Evolutionary conservation across 2,329 filamentous ascomycete genomes (phyloP), one percentile per base, ranked within the genome.

Genomic region (Fusarium pseudoanthophilum): DNA sequence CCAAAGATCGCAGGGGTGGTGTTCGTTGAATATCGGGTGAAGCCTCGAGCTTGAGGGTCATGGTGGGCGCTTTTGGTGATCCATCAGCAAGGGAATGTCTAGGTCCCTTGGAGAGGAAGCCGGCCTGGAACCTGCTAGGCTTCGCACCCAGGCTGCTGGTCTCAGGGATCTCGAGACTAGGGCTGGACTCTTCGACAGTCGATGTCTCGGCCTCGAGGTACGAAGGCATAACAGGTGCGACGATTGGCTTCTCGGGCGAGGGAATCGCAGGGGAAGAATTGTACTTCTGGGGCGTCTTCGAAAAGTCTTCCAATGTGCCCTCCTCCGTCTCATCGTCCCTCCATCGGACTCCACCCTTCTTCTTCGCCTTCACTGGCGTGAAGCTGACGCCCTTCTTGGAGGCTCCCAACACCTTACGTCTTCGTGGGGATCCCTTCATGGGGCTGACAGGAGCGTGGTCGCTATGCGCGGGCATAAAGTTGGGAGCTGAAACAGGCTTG

Each of bases 281-380:
- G 14, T 88, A 82, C 79, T 92, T 93, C 80, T 95, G 89, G 2
- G 96, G 95, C 6, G 95, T 98, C 83, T 94, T 94, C 79, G 95
- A 93, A 79, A 95, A 98, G 80, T 98, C 96, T 16, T 93, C 95
- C 63, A 98, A 85, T 2, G 92, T 91, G 30, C 95, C 95, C 58
- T 95, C 91, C 78, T 97, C 92, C 5, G 92, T 85, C 78, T 90
- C 94, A 77, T 98, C 96, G 78, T 98, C 96, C 66, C 94, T 91
- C 96, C 96, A 99, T 73, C 95, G 90, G 11, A 99, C 95, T 51
- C 88, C 92, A 68, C 95, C 90, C 82, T 94, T 94, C 62, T 91
- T 89, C 15, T 89, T 87, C 81, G 92, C 92, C 83, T 93, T 97
- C 70, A 92, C 91, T 0, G 95, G 94, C 4, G 94, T 95, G 78